Conservation (phyloP, 1,284 basidiomycete species). For the Moesziomyces sp. region DNA sequence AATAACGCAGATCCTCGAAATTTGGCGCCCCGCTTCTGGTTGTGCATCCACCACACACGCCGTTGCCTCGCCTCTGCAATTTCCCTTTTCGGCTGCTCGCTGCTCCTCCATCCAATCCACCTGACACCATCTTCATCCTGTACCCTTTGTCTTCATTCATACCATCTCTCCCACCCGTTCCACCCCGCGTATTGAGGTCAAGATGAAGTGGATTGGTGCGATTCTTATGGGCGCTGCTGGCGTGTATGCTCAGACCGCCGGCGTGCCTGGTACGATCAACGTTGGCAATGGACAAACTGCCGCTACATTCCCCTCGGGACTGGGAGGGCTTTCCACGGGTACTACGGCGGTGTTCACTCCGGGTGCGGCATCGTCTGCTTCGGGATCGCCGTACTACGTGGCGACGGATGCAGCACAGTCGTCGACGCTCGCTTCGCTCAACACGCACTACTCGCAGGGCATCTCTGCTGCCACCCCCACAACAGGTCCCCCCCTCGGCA, state of each 20-base stretch:
- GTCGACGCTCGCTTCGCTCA: constrained; percentile 23
- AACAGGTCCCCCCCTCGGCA: constrained; percentile 31
- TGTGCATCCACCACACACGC: no score
- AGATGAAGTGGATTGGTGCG: constrained; percentile 10
- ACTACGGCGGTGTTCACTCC: constrained; percentile 22
- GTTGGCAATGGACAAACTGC: constrained; percentile 35
- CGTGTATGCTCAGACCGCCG: constrained; percentile 23
- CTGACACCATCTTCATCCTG: no score
- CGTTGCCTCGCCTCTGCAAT: no score
- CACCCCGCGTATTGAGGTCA: neutral
- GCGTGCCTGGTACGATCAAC: constrained; percentile 34
- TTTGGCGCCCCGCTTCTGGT: no score
- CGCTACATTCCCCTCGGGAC: constrained; percentile 27
- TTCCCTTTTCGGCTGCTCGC: no score
- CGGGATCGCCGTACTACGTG: constrained; percentile 25
- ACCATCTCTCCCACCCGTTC: no score
- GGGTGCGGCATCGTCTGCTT: constrained; percentile 13
- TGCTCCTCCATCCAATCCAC: no score
- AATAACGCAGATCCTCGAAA: no score
- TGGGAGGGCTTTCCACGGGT: constrained; percentile 32
- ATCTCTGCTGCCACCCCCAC: constrained; percentile 34
- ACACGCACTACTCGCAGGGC: constrained; percentile 44
- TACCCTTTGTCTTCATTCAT: no score
- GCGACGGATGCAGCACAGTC: constrained; percentile 36
- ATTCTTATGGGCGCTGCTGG: neutral